phyloP scores from a whole-genome alignment of 495 filamentous ascomycete species.

The Baudoinia panamericana region DNA sequence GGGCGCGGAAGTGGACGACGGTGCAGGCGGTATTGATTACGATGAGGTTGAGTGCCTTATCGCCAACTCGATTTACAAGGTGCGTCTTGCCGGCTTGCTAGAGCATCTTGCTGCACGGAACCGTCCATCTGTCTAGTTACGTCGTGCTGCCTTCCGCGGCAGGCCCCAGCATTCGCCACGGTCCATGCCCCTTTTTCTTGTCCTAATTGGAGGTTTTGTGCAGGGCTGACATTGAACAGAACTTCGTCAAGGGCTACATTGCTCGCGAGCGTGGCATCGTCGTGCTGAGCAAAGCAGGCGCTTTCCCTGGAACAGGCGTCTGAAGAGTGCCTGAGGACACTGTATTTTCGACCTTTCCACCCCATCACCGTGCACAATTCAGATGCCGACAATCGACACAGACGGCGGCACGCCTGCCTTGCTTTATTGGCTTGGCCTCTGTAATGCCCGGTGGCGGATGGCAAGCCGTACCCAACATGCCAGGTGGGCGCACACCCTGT shows the following conservation, averaged over 20 bases:
- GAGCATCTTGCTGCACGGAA: background rate
- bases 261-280: constrained; percentile 75
- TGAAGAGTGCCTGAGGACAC: too few species aligned
- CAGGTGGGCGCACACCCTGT: too few species aligned
- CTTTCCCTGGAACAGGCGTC: constrained; percentile 91
- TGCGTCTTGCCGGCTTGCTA: constrained; percentile 30
- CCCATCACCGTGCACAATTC: too few species aligned
- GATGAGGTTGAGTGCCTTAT: constrained; percentile 94
- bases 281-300: constrained; percentile 78
- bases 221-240: constrained; percentile 36
- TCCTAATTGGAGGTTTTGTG: background rate
- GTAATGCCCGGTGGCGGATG: background rate
- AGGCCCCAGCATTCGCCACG: constrained; percentile 19
- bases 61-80: constrained; percentile 95
- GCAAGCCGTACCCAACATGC: background rate
- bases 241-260: constrained; percentile 96
- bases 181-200: too few species aligned
- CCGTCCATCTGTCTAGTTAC: constrained; percentile 2
- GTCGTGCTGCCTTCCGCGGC: constrained; percentile 8
- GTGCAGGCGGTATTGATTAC: constrained; percentile 50
- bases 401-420: too few species aligned
- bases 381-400: too few species aligned
- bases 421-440: constrained; percentile 14
- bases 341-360: background rate
- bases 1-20: constrained; percentile 19